Evolutionary conservation across 805 yeast genomes (phyloP).

Genomic region (Cyberlindnera bimundalis): DNA sequence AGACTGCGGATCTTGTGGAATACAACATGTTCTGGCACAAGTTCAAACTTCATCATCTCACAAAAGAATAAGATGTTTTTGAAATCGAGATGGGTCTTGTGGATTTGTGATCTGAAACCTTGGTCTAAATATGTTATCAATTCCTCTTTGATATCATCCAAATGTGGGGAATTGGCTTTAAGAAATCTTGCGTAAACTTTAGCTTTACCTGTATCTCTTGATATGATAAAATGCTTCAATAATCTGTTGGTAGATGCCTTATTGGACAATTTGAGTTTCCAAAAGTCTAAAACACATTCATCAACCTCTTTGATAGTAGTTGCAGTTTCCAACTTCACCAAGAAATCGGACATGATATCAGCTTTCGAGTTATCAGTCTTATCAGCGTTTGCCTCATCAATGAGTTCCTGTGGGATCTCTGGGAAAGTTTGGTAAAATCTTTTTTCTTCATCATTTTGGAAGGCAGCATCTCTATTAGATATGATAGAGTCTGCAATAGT

Average conservation of each 20-base stretch:
- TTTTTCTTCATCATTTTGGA: constrained; percentile 67
- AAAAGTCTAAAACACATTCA: constrained; percentile 42
- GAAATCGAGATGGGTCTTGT: constrained; percentile 48
- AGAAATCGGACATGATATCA: constrained; percentile 41
- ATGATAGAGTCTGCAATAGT: constrained; percentile 26
- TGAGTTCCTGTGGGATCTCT: constrained; percentile 33
- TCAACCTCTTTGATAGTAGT: constrained; percentile 49
- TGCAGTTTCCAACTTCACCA: constrained; percentile 40
- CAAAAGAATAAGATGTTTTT: constrained; percentile 59
- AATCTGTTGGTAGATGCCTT: constrained; percentile 69
- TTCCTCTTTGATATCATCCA: constrained; percentile 50
- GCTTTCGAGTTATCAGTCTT: constrained; percentile 26
- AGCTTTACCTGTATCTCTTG: constrained; percentile 42
- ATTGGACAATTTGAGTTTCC: constrained; percentile 53
- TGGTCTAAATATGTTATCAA: constrained; percentile 52
- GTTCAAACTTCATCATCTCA: constrained; percentile 73
- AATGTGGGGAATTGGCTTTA: constrained; percentile 48
- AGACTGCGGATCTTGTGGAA: constrained; percentile 70
- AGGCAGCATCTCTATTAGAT: constrained; percentile 34
- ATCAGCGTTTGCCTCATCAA: constrained; percentile 30
- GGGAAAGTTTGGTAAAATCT: constrained; percentile 62
- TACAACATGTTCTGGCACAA: constrained; percentile 66
- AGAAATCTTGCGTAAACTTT: constrained; percentile 63
- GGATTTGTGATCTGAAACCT: constrained; percentile 59
- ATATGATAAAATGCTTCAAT: constrained; percentile 49